Evolutionary conservation across 139 green algal species (phyloP).

Genomic region (Chlamydomonas asymmetrica): DNA sequence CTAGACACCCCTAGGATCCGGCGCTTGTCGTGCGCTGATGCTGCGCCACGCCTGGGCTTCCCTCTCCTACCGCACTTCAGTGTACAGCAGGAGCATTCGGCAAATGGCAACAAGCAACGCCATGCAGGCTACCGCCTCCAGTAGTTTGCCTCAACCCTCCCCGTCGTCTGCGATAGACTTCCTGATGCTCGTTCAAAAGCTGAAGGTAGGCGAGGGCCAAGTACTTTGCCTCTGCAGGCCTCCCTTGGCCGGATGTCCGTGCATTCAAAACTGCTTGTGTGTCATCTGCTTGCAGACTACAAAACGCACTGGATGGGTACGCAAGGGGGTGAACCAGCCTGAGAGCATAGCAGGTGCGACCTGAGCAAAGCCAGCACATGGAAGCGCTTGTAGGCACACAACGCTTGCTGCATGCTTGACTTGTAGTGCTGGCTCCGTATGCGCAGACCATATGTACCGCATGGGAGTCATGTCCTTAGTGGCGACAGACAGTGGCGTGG

Average conservation of each 20-base stretch:
- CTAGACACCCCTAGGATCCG: too few relatives aligned
- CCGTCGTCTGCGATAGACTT: slow-evolving; percentile 71
- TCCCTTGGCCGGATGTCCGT: background rate
- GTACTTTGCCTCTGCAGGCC: background rate
- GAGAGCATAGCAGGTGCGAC: slow-evolving; percentile 83
- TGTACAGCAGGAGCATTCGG: too few relatives aligned
- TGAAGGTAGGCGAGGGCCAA: too few relatives aligned
- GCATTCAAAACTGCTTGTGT: background rate
- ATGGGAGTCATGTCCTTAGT: slow-evolving; percentile 92
- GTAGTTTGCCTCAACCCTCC: slow-evolving; percentile 27
- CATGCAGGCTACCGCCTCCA: too few relatives aligned
- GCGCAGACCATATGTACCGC: slow-evolving; percentile 92
- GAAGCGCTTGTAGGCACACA: background rate
- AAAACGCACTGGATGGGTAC: slow-evolving; percentile 89
- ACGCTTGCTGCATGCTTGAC: background rate
- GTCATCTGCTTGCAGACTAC: slow-evolving; percentile 61
- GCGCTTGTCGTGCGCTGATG: too few relatives aligned
- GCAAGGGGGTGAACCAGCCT: slow-evolving; percentile 64
- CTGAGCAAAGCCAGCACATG: too few relatives aligned
- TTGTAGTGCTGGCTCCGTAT: background rate
- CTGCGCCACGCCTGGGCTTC: too few relatives aligned
- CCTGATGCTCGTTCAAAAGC: slow-evolving; percentile 68
- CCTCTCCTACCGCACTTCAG: too few relatives aligned
- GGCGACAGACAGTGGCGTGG: slow-evolving; percentile 42
- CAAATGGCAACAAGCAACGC: too few relatives aligned